phyloP scores from a whole-genome alignment of 2,329 filamentous ascomycete genomes.

The Phyllosticta citriasiana region DNA sequence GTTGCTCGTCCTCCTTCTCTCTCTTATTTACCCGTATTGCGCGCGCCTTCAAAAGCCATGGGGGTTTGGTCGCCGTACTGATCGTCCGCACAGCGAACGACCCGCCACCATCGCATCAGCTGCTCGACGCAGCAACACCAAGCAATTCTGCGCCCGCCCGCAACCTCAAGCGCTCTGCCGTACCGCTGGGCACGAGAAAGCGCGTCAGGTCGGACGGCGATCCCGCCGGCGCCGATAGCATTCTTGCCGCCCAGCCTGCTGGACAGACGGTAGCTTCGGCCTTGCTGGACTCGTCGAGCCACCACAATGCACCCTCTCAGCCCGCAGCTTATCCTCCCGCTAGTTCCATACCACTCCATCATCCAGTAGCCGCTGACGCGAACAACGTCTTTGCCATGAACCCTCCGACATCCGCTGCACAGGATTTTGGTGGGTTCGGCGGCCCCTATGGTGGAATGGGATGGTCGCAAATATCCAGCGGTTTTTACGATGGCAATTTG shows the following conservation, averaged over 20 bases:
- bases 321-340: neutral
- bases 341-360: constrained; percentile 1
- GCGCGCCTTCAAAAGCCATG: neutral
- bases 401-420: constrained; percentile 1
- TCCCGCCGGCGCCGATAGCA: neutral
- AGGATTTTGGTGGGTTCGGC: neutral
- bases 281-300: neutral
- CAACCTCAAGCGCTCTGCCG: constrained; percentile 7
- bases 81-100: neutral
- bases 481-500: constrained; percentile 5
- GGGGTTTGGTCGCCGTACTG: neutral
- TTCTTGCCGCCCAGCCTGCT: neutral
- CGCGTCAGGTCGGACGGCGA: constrained; percentile 5
- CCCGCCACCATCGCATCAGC: neutral
- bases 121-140: neutral
- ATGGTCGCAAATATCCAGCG: constrained; percentile 4
- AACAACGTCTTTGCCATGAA: constrained; percentile 9
- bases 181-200: constrained; percentile 4
- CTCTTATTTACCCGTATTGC: neutral
- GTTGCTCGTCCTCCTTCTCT: constrained; percentile 7
- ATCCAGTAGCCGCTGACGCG: neutral
- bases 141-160: constrained; percentile 2
- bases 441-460: neutral
- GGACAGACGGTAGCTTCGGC: neutral
- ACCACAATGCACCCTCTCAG: constrained; percentile 2